Evolutionary conservation across 2,329 filamentous ascomycete species (phyloP).

Genomic region (Ceratocystis destructans): DNA sequence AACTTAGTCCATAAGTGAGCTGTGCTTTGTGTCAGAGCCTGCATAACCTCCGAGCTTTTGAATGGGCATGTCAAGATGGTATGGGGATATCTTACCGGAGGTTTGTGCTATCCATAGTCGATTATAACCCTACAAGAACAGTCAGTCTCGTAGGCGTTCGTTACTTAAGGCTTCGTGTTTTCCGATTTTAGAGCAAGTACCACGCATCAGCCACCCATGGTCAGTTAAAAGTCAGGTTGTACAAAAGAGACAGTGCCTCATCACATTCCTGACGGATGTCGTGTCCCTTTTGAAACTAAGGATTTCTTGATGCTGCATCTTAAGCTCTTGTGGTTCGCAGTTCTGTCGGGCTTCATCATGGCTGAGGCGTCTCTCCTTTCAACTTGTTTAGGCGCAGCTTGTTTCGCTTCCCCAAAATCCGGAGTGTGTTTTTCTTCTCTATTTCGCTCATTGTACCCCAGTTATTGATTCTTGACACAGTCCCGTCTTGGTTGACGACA

Average conservation of each 20-base stretch:
- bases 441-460: conserved; percentile 58
- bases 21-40: background rate
- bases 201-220: background rate
- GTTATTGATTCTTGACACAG: conserved; percentile 56
- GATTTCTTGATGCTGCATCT: background rate
- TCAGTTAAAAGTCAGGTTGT: background rate
- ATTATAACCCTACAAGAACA: background rate
- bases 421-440: conserved; percentile 53
- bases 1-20: background rate
- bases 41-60: background rate
- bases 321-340: background rate
- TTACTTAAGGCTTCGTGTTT: background rate
- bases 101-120: background rate
- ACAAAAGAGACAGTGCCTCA: background rate
- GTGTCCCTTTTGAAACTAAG: background rate
- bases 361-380: conserved; percentile 12
- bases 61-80: background rate
- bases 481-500: conserved; percentile 60
- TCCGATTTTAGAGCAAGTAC: background rate
- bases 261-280: background rate
- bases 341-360: background rate
- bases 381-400: conserved; percentile 45
- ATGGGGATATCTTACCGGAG: background rate
- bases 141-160: background rate
- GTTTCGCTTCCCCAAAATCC: conserved; percentile 56